Base-by-base conservation (phyloP, 495 filamentous ascomycete genomes). In the Penicillium macrosclerotiorum region DNA sequence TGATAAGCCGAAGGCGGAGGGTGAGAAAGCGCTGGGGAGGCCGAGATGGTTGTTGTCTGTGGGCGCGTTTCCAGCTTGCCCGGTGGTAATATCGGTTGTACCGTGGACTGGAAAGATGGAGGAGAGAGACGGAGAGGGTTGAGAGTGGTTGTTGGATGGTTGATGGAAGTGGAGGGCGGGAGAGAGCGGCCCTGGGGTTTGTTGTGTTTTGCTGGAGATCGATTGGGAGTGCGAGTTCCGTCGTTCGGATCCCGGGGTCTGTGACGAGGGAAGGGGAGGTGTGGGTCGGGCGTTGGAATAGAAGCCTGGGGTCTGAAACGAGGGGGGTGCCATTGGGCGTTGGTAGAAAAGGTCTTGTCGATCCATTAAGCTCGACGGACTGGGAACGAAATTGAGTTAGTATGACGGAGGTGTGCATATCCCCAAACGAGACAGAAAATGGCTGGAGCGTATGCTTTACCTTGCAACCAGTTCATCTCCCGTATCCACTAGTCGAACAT, bases 401-500 rank as follows among this genome's bases (percentile, higher is more conserved):
- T 32, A 8, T 48, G 17, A 27, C 32, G 23, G 17, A 11, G 8
- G 24, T 18, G 18, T 20, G 29, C 22, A n/a, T n/a, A n/a, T n/a
- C n/a, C n/a, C n/a, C n/a, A n/a, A n/a, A n/a, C n/a, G n/a, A n/a
- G n/a, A n/a, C n/a, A n/a, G n/a, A 12, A 31, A 3, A 42, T 6
- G 3, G 12, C 12, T 7, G n/a, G 5, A 17, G 18, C 3, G 16
- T 4, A 5, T 1, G 29, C 4, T 25, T 12, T 76, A 82, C 35
- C 64, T 62, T 41, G 81, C 74, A 13, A 71, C 56, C 16, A 74
- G 63, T 30, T 78, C 76, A 9, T 77, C 67, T 3, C 71, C 61
- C 9, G 73, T 69, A 55, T 85, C 81, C 8, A 75, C 54, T 24
- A 86, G 66, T n/a, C 71, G 65, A 11, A 80, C 67, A 55, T 83